Percentiles rank a stretch among this genome's conserved stretches.
Evolutionary conservation across 2,329 filamentous ascomycete genomes (phyloP).

Genomic region (Pseudocercospora fijiensis): DNA sequence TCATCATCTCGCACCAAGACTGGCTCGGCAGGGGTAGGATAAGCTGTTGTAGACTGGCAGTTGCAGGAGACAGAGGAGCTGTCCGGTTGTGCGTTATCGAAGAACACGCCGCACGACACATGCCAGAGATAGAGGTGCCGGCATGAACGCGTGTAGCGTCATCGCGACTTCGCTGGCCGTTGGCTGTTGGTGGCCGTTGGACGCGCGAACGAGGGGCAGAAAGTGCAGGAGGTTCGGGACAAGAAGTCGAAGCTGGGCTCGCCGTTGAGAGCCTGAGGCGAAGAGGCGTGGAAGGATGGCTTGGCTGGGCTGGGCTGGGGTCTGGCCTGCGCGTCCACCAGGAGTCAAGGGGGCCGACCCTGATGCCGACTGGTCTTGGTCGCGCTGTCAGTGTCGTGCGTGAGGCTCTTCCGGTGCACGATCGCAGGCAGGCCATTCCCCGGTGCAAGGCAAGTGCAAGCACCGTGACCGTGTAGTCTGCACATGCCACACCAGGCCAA

Average conservation of each 20-base stretch:
- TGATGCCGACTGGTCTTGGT: neutral
- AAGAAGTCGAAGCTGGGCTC: neutral
- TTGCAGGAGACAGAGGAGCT: neutral
- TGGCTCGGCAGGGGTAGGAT: neutral
- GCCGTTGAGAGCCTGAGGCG: slow-evolving; percentile 3
- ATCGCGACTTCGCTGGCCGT: neutral
- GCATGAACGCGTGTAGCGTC: slow-evolving; percentile 4
- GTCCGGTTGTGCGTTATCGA: neutral
- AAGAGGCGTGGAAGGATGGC: neutral
- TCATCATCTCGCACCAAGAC: slow-evolving; percentile 1
- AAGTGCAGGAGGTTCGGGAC: neutral
- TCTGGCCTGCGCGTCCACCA: neutral
- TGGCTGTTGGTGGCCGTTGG: neutral
- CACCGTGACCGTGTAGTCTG: neutral
- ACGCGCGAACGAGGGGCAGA: neutral
- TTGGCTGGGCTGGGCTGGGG: neutral
- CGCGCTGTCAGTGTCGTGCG: neutral
- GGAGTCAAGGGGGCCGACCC: neutral
- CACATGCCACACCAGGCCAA: neutral
- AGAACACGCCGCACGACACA: neutral
- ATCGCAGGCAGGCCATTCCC: neutral
- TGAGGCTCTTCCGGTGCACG: neutral
- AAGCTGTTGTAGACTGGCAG: neutral
- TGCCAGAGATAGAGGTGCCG: slow-evolving; percentile 1
- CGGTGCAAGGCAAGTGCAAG: neutral